These are phyloP conservation scores for Pleurotus tuber-regium DNA, from an alignment of 768 basidiomycete genomes.

Conservation along the genomic window DNA sequence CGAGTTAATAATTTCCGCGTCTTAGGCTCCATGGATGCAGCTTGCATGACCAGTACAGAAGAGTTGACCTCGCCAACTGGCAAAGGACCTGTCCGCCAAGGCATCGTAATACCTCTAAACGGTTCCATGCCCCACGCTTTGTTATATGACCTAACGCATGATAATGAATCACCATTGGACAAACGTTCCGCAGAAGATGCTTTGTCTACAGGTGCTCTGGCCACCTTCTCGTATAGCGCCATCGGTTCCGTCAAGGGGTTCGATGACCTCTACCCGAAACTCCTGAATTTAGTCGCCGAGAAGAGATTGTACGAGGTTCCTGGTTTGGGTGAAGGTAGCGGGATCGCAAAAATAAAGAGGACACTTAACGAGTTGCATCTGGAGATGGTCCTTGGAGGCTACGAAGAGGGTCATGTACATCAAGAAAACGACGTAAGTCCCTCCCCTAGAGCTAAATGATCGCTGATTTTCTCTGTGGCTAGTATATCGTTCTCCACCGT, in stretches of 20 bases:
- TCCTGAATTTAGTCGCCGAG: conserved; percentile 88
- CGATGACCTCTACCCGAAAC: conserved; percentile 94
- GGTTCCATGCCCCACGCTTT: conserved; percentile 92
- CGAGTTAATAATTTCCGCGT: too few relatives aligned
- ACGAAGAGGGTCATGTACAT: conserved; percentile 92
- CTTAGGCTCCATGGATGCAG: conserved; percentile 91
- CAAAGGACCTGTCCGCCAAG: conserved; percentile 72
- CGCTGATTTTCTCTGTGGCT: conserved; percentile 4
- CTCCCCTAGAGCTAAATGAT: background rate
- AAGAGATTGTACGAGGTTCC: conserved; percentile 75
- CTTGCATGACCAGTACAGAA: conserved; percentile 73
- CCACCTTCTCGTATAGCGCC: conserved; percentile 85
- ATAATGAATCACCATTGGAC: conserved; percentile 89
- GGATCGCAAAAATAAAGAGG: conserved; percentile 59
- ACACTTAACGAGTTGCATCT: conserved; percentile 84
- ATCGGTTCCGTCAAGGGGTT: conserved; percentile 96
- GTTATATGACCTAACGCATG: conserved; percentile 94
- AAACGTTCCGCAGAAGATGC: conserved; percentile 95
- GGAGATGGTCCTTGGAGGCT: conserved; percentile 89
- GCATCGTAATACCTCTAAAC: conserved; percentile 73
- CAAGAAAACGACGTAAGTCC: conserved; percentile 89
- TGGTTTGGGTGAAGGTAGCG: conserved; percentile 51
- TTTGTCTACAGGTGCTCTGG: conserved; percentile 90
- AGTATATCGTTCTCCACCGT: conserved; percentile 94
- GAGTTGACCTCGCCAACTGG: conserved; percentile 82